Base-by-base conservation (phyloP, 2,329 filamentous ascomycete genomes). In the Colletotrichum gloeosporioides region DNA sequence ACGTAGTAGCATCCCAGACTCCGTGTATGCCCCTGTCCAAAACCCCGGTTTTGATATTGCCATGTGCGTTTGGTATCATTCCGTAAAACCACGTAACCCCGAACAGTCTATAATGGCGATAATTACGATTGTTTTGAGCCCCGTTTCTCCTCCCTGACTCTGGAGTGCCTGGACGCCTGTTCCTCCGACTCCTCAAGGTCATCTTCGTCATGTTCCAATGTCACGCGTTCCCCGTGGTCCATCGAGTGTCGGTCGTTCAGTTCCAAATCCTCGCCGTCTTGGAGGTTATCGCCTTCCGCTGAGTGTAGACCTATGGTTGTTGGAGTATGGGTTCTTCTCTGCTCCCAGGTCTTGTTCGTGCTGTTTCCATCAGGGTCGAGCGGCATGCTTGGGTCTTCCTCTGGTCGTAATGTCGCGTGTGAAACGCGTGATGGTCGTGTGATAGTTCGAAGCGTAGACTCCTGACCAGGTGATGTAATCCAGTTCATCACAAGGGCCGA, bases 401-500 rank as follows among this genome's bases (percentile, higher is more conserved):
- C 73, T 4, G 71, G 71, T 15, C 29, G n/a, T 15, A 75, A 3
- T 18, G 69, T 64, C 15, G 55, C 55, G 4, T 29, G 22, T 13
- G 69, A 73, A 1, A 68, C 16, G 7, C 31, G 62, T 12, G 73
- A 75, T 4, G 73, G 69, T 9, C 69, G 63, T 10, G 73, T 73
- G 4, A 75, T 27, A 12, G 73, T 75, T 4, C 57, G 63, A 12
- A 75, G 64, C 3, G 73, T 73, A 6, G 73, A 68, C 18, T 75
- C 73, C 6, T 75, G 73, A 0, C 73, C 69, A 6, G 73, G 63
- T 8, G 73, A 75, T 0, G 73, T 75, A 3, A 75, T 73, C 73
- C 73, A 75, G 39, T 73, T 73, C 25, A 75, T 75, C n/a, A 75
- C 69, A 4, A 75, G 57, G 3, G 73, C 73, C 12, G 73, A 75